Evolutionary conservation across 768 basidiomycete species (phyloP), one percentile per base, ranked within the genome.

Genomic region (Mycena belliarum): DNA sequence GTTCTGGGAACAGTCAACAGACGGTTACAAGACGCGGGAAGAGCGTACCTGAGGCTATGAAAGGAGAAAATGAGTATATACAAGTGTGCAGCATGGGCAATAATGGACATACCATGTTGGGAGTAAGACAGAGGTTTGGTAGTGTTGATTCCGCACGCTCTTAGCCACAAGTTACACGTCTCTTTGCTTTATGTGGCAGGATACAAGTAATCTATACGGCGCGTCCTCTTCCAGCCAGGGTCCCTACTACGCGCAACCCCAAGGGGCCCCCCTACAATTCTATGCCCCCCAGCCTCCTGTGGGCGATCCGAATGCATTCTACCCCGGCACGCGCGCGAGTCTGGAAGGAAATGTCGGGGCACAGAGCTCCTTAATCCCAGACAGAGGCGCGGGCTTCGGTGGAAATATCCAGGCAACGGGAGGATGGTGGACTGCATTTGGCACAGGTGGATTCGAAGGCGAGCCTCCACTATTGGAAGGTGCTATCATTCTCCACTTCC

Each of bases 401-500:
- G 90, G 93, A 28, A 86, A 80, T 68, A 93, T 95, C 40, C 87
- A 91, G 66, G 75, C 77, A 4, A 75, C 78, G 21, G 90, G 89
- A 3, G 82, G 84, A 18, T 98, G 95, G 95, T 95, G 93, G 91
- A 91, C 91, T 24, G 95, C 95, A 32, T 96, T 98, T 76, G 94
- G 95, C 29, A 94, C 93, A 2, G 94, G 93, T 49, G 95, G 93
- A 14, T 86, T 96, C 56, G 95, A 97, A 70, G 96, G 95, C 28
- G 97, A 99, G 68, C 92, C 94, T 47, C 95, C 96, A 33, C 75
- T 99, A 68, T 82, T 99, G 50, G 87, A 99, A 85, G 96, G 96
- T 93, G 63, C 73, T 23, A 16, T 28, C n/a, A 42, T 5, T 49
- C 16, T 32, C 35, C 51, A n/a, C 14, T 41, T 14, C 46, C 35